These are phyloP conservation scores for Coemansia sp. DNA, from an alignment of 192 early-diverging fungal genomes.

Conservation along the genomic window DNA sequence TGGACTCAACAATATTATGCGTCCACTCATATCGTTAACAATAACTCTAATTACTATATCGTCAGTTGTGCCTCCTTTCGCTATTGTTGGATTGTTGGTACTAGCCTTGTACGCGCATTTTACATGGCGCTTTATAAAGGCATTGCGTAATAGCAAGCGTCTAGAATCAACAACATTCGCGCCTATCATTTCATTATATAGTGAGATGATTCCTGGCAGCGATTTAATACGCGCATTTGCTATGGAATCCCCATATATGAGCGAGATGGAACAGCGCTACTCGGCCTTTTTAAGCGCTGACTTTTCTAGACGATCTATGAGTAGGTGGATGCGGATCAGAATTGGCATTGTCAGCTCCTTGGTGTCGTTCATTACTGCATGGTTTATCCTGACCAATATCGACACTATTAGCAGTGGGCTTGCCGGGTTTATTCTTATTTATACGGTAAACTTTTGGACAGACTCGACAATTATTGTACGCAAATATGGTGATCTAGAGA, in stretches of 20 bases:
- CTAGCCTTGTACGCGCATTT: constrained; percentile 63
- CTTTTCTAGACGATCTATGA: constrained; percentile 73
- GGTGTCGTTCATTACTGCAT: constrained; percentile 65
- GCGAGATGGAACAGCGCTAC: constrained; percentile 56
- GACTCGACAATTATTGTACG: constrained; percentile 72
- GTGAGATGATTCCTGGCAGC: constrained; percentile 70
- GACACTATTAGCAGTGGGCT: constrained; percentile 72
- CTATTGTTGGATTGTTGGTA: constrained; percentile 63
- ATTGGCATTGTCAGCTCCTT: constrained; percentile 70
- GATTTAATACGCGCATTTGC: constrained; percentile 79
- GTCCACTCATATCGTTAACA: constrained; percentile 52
- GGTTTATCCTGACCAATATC: constrained; percentile 60
- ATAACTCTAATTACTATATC: constrained; percentile 61
- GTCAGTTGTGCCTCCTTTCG: constrained; percentile 66
- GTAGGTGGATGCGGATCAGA: constrained; percentile 77
- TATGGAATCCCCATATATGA: constrained; percentile 64
- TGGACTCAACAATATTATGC: constrained; percentile 56
- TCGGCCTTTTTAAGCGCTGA: constrained; percentile 76
- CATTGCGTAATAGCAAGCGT: constrained; percentile 82
- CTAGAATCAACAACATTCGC: constrained; percentile 67
- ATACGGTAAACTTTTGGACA: constrained; percentile 77
- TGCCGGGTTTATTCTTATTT: constrained; percentile 79
- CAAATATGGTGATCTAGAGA: constrained; percentile 70
- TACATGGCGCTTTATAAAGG: constrained; percentile 65
- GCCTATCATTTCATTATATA: constrained; percentile 74